These are phyloP conservation scores for Podospora fimiseda DNA, from an alignment of 495 filamentous ascomycete species.

Conservation along the genomic window DNA sequence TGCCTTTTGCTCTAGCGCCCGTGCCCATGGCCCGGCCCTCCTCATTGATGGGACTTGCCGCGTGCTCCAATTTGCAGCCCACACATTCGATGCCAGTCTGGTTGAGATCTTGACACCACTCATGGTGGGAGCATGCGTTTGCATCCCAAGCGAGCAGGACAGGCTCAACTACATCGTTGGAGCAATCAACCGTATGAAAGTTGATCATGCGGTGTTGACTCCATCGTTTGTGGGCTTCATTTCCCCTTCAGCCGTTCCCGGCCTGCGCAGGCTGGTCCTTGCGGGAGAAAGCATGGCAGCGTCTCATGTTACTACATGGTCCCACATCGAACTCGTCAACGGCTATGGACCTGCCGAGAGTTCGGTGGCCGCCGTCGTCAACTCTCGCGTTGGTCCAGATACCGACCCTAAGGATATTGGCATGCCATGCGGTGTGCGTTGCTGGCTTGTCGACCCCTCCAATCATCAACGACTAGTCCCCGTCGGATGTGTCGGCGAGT, in stretches of 20 bases:
- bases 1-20: slow-evolving; percentile 31
- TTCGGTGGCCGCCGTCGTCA: slow-evolving; percentile 20
- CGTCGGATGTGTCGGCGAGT: slow-evolving; percentile 66
- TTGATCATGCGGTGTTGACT: slow-evolving; percentile 48
- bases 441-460: slow-evolving; percentile 54
- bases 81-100: slow-evolving; percentile 53
- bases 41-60: slow-evolving; percentile 33
- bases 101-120: slow-evolving; percentile 52
- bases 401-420: slow-evolving; percentile 21
- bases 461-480: slow-evolving; percentile 53
- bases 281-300: slow-evolving; percentile 32
- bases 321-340: slow-evolving; percentile 27
- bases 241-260: slow-evolving; percentile 34
- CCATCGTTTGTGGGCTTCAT: slow-evolving; percentile 37
- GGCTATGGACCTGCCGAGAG: slow-evolving; percentile 29
- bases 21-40: slow-evolving; percentile 32
- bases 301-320: slow-evolving; percentile 13
- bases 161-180: slow-evolving; percentile 20
- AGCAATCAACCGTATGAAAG: slow-evolving; percentile 36
- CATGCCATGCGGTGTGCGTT: slow-evolving; percentile 6
- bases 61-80: slow-evolving; percentile 53
- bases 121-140: slow-evolving; percentile 33
- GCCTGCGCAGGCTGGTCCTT: slow-evolving; percentile 35
- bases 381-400: slow-evolving; percentile 6
- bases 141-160: slow-evolving; percentile 28